Base-by-base conservation (phyloP, 1,139 yeast genomes). In the Kodamaea anthophila region DNA sequence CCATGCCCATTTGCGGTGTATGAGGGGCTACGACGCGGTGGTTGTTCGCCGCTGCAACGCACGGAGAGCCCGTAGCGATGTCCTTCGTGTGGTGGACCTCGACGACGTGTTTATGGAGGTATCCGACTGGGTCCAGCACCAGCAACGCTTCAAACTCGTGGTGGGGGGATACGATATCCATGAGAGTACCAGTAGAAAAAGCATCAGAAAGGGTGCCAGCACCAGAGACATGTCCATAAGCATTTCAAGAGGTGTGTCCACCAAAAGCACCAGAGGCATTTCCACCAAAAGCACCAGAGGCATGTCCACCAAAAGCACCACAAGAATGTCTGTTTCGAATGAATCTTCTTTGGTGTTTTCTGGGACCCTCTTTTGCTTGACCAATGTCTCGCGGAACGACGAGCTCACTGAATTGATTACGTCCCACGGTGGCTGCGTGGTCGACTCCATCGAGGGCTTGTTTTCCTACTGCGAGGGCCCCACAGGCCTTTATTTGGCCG, bases 11-110 rank as follows among this genome's bases (percentile, higher is more conserved):
- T 64, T 77, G 5, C 49, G 58, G 24, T 77, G 85, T 43, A 58
- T 76, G 33, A 53, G 85, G 42, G 86, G 86, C 0, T 78, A 59
- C 44, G 76, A 76, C 46, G 49, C 61, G 3, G 65, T 74, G 2
- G 47, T 59, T 37, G 48, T 69, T 5, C 53, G 47, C 33, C 54
- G 53, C 27, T 34, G 49, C 15, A 23, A 23, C 9, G n/a, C n/a
- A n/a, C 18, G 9, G 6, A 42, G 38, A 36, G 32, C 31, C 23
- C 33, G 32, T 14, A 40, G 31, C 18, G 32, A 36, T 26, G 40
- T 21, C 47, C 47, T 47, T 28, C 31, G 32, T 21, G 23, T 29
- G 8, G 39, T 47, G 5, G 42, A 47, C 1, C 35, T 51, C 8
- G 38, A 42, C 21, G 44, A 41, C 9, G 39, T 47, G 18, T 47